Evolutionary conservation across 768 basidiomycete species (phyloP), one percentile per base, ranked within the genome.

Genomic region (Mycena alexandri): DNA sequence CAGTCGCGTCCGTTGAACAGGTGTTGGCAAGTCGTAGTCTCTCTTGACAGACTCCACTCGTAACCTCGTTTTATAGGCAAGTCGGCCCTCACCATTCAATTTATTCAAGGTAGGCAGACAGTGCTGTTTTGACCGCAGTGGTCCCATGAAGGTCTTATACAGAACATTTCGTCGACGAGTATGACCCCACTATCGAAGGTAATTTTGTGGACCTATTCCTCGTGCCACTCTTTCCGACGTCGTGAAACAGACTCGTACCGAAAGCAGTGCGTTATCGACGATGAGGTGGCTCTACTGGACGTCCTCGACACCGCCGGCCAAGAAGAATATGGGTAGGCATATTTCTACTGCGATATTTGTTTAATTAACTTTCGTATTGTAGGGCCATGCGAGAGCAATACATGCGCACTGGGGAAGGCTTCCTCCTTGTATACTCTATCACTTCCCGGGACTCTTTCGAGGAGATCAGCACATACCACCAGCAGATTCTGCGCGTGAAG

Each of bases 381-480:
- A 96, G 95, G 64, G 97, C 97, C 22, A 98, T 99, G 97, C 91
- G 97, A 47, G 97, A 99, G 77, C 97, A 98, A 76, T 99, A 99
- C 83, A 99, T 98, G 96, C 90, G 96, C 56, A 95, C 95, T 38
- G 97, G 97, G 66, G 96, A 99, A 80, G 97, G 96, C 16, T 99
- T 99, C 86, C 87, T 99, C 43, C 89, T 99, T 67, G 96, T 98
- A 62, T 99, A 99, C 80, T 95, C 95, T 55, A 98, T 98, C 81
- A 98, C 96, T 13, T 96, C 95, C 42, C 91, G 96, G 71, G 93
- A 94, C 79, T 97, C 96, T 42, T 99, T 98, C 75, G 95, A 98
- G 79, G 95, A 98, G 86, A 96, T 98, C 74, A 92, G 89, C 78
- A 93, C 90, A 6, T 98, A 98, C 87, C 93, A 96, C 75, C 94